Conservation (phyloP, 192 early-diverging fungal genomes). For the Coemansia sp. region DNA sequence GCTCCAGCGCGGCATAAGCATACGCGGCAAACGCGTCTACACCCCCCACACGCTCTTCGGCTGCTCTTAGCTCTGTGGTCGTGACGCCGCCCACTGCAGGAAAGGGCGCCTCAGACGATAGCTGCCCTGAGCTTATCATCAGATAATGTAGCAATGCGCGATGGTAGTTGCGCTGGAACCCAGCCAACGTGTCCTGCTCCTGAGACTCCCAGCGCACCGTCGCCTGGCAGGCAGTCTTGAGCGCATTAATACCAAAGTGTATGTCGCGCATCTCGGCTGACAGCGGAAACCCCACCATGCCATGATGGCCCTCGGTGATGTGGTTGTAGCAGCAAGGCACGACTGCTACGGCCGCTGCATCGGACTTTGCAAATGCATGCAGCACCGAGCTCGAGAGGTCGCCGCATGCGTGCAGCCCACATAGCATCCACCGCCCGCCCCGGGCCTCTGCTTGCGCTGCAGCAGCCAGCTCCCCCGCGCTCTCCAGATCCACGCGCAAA, state of each 20-base stretch:
- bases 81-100: conserved; percentile 63
- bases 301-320: conserved; percentile 54
- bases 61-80: conserved; percentile 49
- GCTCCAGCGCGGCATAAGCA: conserved; percentile 57
- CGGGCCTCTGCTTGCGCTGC: conserved; percentile 2
- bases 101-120: conserved; percentile 31
- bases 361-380: conserved; percentile 58
- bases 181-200: conserved; percentile 53
- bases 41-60: neutral
- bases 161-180: conserved; percentile 68
- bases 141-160: conserved; percentile 70
- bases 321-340: conserved; percentile 89
- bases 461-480: conserved; percentile 2
- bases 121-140: conserved; percentile 58
- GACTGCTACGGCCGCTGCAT: conserved; percentile 57
- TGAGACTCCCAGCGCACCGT: conserved; percentile 70
- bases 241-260: conserved; percentile 58
- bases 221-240: conserved; percentile 78
- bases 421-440: conserved; percentile 60
- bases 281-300: conserved; percentile 26
- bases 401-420: conserved; percentile 84
- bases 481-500: conserved; percentile 24
- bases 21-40: conserved; percentile 53
- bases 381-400: conserved; percentile 74
- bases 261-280: conserved; percentile 13